These are phyloP conservation scores for Metschnikowia arizonensis DNA, from an alignment of 805 yeast genomes.

Conservation along the genomic window DNA sequence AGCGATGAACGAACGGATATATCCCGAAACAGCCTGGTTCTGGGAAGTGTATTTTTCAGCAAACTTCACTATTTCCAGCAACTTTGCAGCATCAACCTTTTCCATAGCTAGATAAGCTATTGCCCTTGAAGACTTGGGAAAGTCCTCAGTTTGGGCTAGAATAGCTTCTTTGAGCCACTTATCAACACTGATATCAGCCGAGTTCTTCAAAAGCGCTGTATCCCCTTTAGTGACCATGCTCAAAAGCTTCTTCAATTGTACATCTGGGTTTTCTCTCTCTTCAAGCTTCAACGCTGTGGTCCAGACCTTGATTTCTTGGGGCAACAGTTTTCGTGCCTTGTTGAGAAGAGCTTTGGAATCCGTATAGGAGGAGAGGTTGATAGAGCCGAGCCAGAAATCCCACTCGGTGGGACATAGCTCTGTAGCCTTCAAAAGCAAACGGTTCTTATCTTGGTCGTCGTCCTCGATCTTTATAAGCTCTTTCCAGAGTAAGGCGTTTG, in stretches of 20 bases:
- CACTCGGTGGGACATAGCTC: conserved; percentile 64
- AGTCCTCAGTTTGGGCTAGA: conserved; percentile 46
- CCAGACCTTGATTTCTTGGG: conserved; percentile 46
- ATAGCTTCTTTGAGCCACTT: conserved; percentile 59
- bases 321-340: conserved; percentile 50
- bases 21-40: conserved; percentile 36
- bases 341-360: conserved; percentile 55
- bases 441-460: conserved; percentile 43
- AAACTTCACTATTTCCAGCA: conserved; percentile 21
- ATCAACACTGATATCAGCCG: conserved; percentile 22
- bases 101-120: conserved; percentile 44
- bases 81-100: conserved; percentile 21
- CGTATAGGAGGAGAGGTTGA: conserved; percentile 41
- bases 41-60: conserved; percentile 28
- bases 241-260: conserved; percentile 42
- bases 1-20: conserved; percentile 46
- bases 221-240: conserved; percentile 49
- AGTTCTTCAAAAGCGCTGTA: conserved; percentile 31
- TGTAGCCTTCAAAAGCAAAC: conserved; percentile 60
- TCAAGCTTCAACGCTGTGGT: conserved; percentile 66
- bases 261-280: conserved; percentile 44
- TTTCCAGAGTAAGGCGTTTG: conserved; percentile 62
- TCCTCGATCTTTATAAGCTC: conserved; percentile 57
- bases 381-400: conserved; percentile 60
- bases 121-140: conserved; percentile 47